These are phyloP conservation scores for Penicillium antarcticum DNA, from an alignment of 495 filamentous ascomycete species.

Conservation along the genomic window DNA sequence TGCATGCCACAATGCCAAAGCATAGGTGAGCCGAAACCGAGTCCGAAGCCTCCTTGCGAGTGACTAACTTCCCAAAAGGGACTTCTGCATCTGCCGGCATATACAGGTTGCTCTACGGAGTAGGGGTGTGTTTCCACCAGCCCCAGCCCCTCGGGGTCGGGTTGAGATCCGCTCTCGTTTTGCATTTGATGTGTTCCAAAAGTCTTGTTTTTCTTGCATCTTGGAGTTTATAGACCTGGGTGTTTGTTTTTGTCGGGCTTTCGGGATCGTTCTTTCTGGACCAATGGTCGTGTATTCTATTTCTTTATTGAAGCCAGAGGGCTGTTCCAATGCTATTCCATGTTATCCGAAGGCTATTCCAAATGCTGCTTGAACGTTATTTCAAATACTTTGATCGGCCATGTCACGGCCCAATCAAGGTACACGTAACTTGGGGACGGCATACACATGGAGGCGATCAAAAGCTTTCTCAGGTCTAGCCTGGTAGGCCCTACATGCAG, in stretches of 20 bases:
- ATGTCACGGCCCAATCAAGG: no score
- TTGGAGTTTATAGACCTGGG: slow-evolving; percentile 17
- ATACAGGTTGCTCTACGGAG: neutral
- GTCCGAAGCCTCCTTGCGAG: neutral
- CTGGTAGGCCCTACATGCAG: neutral
- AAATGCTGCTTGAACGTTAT: no score
- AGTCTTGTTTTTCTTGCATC: slow-evolving; percentile 12
- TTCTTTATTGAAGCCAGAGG: neutral
- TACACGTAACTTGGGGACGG: no score
- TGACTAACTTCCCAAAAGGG: neutral
- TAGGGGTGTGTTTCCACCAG: neutral
- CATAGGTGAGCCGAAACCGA: slow-evolving; percentile 13
- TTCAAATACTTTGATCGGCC: neutral
- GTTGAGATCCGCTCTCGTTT: neutral
- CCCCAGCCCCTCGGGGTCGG: slow-evolving; percentile 3
- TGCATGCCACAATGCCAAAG: slow-evolving; percentile 43
- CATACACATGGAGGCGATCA: no score
- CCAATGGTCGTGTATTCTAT: neutral
- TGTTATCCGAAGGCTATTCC: no score
- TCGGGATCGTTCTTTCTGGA: neutral
- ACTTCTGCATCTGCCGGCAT: neutral
- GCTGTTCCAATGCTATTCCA: no score
- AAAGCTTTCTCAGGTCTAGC: no score
- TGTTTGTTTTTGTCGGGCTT: neutral
- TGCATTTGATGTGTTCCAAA: slow-evolving; percentile 19